Evolutionary conservation across 768 basidiomycete genomes (phyloP), one percentile per base, ranked within the genome.

Genomic region (Tricholomella constricta): DNA sequence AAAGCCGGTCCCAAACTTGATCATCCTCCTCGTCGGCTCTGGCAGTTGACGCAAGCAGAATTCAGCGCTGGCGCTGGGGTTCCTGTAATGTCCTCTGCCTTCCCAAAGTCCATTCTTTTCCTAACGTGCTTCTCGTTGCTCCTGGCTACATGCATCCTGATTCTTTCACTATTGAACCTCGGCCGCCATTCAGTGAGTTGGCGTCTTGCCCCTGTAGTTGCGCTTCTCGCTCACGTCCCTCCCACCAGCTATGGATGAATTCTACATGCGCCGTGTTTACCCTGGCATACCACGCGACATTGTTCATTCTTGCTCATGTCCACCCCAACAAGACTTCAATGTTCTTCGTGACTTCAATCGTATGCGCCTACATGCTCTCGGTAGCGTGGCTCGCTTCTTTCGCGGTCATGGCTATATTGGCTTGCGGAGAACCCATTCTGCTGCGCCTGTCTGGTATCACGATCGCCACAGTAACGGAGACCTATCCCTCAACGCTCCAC

Each of bases 311-410:
- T 32, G 55, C 55, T 2, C 59, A 53, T 43, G 56, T 56, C 15
- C 61, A 51, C 15, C 60, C 62, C 14, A 45, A 58, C 36, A 56
- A 51, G 23, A 48, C 49, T 17, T 43, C 52, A 8, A 52, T 59
- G 15, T 40, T 51, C 38, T 57, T 61, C 19, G 42, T 59, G 17
- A 60, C 51, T 31, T 61, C 57, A 36, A 61, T 61, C 31, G 42
- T 62, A n/a, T 40, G 50, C 6, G 63, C 62, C 2, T 68, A 62
- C 46, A 23, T 66, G 15, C 58, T 69, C 19, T 62, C 60, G n/a
- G 41, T 62, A 29, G 53, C 61, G 27, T 69, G 66, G 66, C 45
- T 68, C 3, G 61, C 57, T 38, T 63, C 64, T 4, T 67, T 65
- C 49, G 51, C 65, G 22, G 59, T 64, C 20, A 68, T 70, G 64